A percentile compares a stretch with the other conserved stretches of the same genome.
Evolutionary conservation across 352 stramenopile genomes (phyloP).

Genomic region (Phytophthora brassicae): DNA sequence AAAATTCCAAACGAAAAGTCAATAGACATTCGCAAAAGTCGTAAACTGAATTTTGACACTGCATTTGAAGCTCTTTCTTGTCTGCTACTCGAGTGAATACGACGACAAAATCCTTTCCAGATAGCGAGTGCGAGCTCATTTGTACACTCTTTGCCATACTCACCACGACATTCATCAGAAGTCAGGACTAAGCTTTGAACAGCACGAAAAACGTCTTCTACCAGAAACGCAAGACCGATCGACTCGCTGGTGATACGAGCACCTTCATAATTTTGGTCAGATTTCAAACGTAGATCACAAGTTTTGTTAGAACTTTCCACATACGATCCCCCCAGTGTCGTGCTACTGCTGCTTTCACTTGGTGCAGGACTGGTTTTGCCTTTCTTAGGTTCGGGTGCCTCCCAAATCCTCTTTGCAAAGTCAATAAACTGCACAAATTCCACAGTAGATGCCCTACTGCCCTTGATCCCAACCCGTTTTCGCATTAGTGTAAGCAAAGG

Average conservation of each 20-base stretch:
- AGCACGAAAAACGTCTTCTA: conserved; percentile 45
- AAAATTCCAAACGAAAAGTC: conserved; percentile 57
- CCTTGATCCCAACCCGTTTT: conserved; percentile 1
- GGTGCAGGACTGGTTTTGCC: neutral
- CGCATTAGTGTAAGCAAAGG: conserved; percentile 28
- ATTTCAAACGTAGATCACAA: neutral
- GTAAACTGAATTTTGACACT: conserved; percentile 39
- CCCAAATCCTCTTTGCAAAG: conserved; percentile 30
- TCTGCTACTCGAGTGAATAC: conserved; percentile 25
- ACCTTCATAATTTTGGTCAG: neutral
- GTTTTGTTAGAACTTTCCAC: neutral
- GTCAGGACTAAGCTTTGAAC: conserved; percentile 38
- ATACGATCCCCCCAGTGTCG: conserved; percentile 13
- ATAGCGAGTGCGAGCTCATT: conserved; percentile 19
- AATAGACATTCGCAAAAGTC: conserved; percentile 47
- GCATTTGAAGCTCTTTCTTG: neutral
- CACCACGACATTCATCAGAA: conserved; percentile 15
- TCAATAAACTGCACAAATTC: conserved; percentile 38
- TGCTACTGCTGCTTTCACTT: conserved; percentile 26
- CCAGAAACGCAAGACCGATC: conserved; percentile 50
- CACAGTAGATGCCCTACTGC: neutral
- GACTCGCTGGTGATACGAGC: conserved; percentile 29
- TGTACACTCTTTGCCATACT: conserved; percentile 1
- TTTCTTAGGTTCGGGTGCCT: neutral
- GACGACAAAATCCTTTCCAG: conserved; percentile 52